Base-by-base conservation (phyloP, 1,139 yeast genomes). In the Kazachstania sp. region DNA sequence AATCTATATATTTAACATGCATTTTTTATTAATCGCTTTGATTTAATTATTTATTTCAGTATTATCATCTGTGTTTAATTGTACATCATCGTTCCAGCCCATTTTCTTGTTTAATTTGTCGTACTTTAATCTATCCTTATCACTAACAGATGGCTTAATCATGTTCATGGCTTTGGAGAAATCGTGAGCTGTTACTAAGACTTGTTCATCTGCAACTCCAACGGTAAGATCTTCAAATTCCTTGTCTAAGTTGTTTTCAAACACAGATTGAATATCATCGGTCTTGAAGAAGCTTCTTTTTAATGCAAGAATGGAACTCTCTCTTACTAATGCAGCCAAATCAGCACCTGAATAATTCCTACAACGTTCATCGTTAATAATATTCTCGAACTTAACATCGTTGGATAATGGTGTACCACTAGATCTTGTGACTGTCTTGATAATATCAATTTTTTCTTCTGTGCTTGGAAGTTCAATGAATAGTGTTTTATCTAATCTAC, bases 301-400 rank as follows among this genome's bases (percentile, higher is more conserved):
- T 65, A 92, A 75, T 0, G 97, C 95, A 45, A 78, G 68, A 3
- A 90, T 95, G 53, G 96, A 92, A 8, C 98, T 95, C 63, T 92
- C 98, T 59, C 96, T 75, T 0, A 86, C 92, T 49, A 92, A 70
- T 1, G 97, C 87, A 0, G 95, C 88, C 50, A 92, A 72, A 72
- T 92, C 98, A 0, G 98, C 98, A 62, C 98, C 98, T 9, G 95
- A 83, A 63, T 87, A 92, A 69, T 88, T 90, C 51, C 86, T 72
- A 68, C 96, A 85, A 54, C 90, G 75, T 52, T 77, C 82, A 66
- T 87, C 95, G 37, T 75, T 73, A 0, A 95, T 88, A 49, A 92
- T 72, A 0, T 65, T 56, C 1, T 61, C 59, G 37, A 92, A 71
- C 52, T 86, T 78, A 20, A 92, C 92, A 35, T 74, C 71, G 0